A percentile compares a stretch with the other conserved stretches of the same genome.
These are phyloP conservation scores for Paraphaeosphaeria minitans DNA, from an alignment of 2,329 filamentous ascomycete genomes.

Conservation along the genomic window DNA sequence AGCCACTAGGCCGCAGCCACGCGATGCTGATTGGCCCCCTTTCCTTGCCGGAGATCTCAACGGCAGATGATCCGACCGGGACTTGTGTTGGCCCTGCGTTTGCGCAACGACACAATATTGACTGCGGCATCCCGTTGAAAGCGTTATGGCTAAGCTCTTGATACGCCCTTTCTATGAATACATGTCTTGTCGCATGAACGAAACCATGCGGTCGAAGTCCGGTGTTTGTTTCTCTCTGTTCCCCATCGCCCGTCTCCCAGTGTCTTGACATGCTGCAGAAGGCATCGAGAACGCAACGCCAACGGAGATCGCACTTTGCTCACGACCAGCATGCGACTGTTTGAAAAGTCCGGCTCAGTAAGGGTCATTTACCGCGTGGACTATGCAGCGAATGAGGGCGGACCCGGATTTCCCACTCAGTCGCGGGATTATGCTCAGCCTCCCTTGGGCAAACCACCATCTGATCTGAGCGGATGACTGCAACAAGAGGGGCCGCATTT, in stretches of 20 bases:
- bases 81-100: neutral
- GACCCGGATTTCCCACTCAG: neutral
- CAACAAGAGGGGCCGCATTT: neutral
- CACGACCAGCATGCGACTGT: conserved; percentile 3
- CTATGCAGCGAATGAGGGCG: conserved; percentile 5
- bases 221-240: neutral
- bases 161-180: neutral
- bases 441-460: neutral
- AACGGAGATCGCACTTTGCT: neutral
- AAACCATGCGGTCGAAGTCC: neutral
- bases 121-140: neutral
- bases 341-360: conserved; percentile 6
- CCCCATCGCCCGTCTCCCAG: neutral
- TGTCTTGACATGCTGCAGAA: neutral
- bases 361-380: neutral
- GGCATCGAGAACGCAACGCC: too few species aligned
- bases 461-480: conserved; percentile 1
- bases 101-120: neutral
- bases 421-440: conserved; percentile 3
- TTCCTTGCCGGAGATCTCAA: conserved; percentile 1
- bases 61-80: neutral
- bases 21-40: neutral
- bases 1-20: too few species aligned
- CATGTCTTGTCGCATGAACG: neutral
- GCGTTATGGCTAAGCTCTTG: neutral